Evolutionary conservation across 148 eudicot species (phyloP).

Genomic region (Chenopodium suecicum): DNA sequence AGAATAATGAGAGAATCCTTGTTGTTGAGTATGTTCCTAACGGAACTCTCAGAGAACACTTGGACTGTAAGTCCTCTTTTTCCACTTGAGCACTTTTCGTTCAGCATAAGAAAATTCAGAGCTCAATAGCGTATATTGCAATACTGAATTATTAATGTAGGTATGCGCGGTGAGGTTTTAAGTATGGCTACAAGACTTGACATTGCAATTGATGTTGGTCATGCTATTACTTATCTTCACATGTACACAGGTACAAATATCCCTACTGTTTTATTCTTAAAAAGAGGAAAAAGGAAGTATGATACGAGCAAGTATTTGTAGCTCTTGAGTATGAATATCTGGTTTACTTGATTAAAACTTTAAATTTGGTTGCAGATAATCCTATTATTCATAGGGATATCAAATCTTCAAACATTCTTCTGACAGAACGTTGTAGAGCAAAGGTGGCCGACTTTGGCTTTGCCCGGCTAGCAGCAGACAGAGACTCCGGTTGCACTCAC

Average conservation of each 20-base stretch:
- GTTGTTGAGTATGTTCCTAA: constrained; percentile 86
- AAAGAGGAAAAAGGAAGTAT: background rate
- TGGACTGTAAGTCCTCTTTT: constrained; percentile 55
- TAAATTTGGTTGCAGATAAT: constrained; percentile 51
- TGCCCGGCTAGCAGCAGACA: constrained; percentile 68
- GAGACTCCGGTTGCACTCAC: constrained; percentile 68
- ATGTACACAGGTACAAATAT: constrained; percentile 62
- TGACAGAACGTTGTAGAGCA: constrained; percentile 61
- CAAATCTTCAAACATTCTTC: constrained; percentile 90
- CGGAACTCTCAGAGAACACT: constrained; percentile 87
- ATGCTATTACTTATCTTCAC: constrained; percentile 92
- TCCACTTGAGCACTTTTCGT: background rate
- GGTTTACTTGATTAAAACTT: background rate
- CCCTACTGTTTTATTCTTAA: background rate
- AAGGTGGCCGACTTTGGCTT: constrained; percentile 96
- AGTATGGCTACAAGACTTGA: constrained; percentile 68
- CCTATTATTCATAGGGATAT: constrained; percentile 95
- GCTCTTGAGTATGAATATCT: background rate
- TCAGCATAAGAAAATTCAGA: background rate
- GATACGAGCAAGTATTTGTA: too few species aligned
- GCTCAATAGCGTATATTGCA: background rate
- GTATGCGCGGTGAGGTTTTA: constrained; percentile 49
- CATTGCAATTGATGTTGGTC: constrained; percentile 84
- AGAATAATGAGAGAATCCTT: constrained; percentile 64
- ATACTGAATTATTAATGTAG: constrained; percentile 31